Base-by-base conservation (phyloP, 371 early-diverging fungal species). In the Mortierella sp. region DNA sequence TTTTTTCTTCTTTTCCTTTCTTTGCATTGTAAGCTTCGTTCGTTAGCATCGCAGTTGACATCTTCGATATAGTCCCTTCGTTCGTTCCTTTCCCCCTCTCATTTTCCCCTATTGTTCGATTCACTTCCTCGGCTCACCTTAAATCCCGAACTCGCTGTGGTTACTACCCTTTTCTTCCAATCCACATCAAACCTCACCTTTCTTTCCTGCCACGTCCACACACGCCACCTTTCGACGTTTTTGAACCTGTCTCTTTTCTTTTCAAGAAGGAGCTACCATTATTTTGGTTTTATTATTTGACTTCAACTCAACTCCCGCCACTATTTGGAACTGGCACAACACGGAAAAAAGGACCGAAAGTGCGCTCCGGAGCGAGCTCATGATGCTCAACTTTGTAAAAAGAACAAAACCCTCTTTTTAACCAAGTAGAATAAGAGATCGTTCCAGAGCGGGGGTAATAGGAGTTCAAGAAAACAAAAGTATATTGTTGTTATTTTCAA, bases 391-490 rank as follows among this genome's bases (percentile, higher is more conserved):
- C 27, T 14, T 63, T 3, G 35, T 35, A 63, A 63, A 10, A 60
- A 32, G 16, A 32, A 63, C 3, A 63, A 14, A 11, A 12, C 63
- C 21, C 63, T 8, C 35, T 35, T 63, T 63, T 63, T 0, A 35
- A 12, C 35, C 18, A 63, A 14, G 35, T 14, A 63, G 7, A 48
- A 18, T 3, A 63, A 18, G 16, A 41, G 32, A 46, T 32, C 10
- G 49, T 18, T 48, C 49, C 48, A 72, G 60, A 58, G 32, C 63
- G 63, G 63, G 63, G 35, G 32, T 63, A 63, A 63, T 21, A 41
- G 14, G 48, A 72, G 48, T 51, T 27, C n/a, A n/a, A 72, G 6
- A 44, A 46, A 43, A 71, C 7, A 71, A 44, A 44, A 51, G 24
- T 8, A 5, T n/a, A 24, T 41, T 71, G 11, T 48, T 24, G 24